Evolutionary conservation across 768 basidiomycete genomes (phyloP).

Genomic region (Hericium alpestre): DNA sequence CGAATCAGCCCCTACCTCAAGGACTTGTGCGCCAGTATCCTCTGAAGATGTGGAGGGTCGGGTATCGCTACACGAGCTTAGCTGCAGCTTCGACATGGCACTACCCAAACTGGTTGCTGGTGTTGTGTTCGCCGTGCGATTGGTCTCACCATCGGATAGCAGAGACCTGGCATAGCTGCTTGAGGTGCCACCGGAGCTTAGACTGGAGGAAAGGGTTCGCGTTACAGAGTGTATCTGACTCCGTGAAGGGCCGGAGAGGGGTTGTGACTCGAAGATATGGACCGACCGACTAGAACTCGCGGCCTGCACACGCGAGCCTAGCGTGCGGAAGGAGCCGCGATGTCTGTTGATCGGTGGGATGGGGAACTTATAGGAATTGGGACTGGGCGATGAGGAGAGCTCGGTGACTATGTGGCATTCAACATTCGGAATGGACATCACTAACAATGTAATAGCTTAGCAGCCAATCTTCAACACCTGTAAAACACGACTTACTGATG

Average conservation of each 20-base stretch:
- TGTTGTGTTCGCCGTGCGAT: conserved; percentile 14
- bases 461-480: neutral
- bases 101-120: conserved; percentile 23
- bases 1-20: neutral
- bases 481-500: conserved; percentile 52
- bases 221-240: conserved; percentile 4
- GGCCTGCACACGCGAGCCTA: conserved; percentile 26
- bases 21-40: neutral
- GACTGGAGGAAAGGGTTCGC: conserved; percentile 18
- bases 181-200: conserved; percentile 12
- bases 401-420: conserved; percentile 64
- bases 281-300: conserved; percentile 48
- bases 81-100: conserved; percentile 14
- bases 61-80: conserved; percentile 5
- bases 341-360: conserved; percentile 60
- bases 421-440: conserved; percentile 75
- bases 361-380: conserved; percentile 71
- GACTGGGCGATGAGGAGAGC: conserved; percentile 55
- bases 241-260: conserved; percentile 43
- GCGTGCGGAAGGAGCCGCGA: conserved; percentile 38
- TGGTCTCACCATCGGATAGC: conserved; percentile 6
- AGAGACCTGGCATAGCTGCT: conserved; percentile 15
- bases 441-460: conserved; percentile 29
- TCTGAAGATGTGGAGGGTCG: neutral
- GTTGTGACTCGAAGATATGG: conserved; percentile 77